These are phyloP conservation scores for Exserohilum turcica DNA, from an alignment of 2,329 filamentous ascomycete genomes.

Conservation along the genomic window DNA sequence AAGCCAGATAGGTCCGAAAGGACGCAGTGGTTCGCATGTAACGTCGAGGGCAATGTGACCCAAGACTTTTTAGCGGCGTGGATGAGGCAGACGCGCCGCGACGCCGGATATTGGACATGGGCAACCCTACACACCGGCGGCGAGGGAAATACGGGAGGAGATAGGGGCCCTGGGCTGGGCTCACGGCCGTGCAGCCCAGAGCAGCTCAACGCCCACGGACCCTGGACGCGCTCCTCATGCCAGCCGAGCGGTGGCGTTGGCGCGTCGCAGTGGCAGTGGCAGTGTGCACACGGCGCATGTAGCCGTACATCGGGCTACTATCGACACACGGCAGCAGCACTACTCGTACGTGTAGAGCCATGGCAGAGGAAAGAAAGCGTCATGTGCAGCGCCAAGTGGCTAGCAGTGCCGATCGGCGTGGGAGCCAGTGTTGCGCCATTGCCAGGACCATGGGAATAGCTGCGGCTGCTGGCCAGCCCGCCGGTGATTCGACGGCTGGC, in stretches of 20 bases:
- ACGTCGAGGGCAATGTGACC: slow-evolving; percentile 21
- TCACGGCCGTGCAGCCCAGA: not conserved
- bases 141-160: no score
- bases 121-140: slow-evolving; percentile 6
- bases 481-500: no score
- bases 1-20: slow-evolving; percentile 16
- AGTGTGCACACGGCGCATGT: not conserved
- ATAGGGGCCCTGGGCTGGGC: not conserved
- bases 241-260: not conserved
- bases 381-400: slow-evolving; percentile 5
- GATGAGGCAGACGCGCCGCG: slow-evolving; percentile 17
- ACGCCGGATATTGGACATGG: slow-evolving; percentile 20
- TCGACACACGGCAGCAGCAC: no score
- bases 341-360: no score
- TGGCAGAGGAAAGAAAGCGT: slow-evolving; percentile 2
- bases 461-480: no score
- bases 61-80: slow-evolving; percentile 15
- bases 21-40: slow-evolving; percentile 17
- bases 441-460: slow-evolving; percentile 6
- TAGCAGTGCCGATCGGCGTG: slow-evolving; percentile 5
- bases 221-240: no score
- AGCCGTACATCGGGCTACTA: no score
- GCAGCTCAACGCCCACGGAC: slow-evolving; percentile 3
- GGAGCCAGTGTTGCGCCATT: slow-evolving; percentile 8
- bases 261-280: slow-evolving; percentile 3